Percentiles rank a stretch among this genome's conserved stretches.
phyloP scores from a whole-genome alignment of 371 early-diverging fungal genomes.

The Apophysomyces trapeziformis region DNA sequence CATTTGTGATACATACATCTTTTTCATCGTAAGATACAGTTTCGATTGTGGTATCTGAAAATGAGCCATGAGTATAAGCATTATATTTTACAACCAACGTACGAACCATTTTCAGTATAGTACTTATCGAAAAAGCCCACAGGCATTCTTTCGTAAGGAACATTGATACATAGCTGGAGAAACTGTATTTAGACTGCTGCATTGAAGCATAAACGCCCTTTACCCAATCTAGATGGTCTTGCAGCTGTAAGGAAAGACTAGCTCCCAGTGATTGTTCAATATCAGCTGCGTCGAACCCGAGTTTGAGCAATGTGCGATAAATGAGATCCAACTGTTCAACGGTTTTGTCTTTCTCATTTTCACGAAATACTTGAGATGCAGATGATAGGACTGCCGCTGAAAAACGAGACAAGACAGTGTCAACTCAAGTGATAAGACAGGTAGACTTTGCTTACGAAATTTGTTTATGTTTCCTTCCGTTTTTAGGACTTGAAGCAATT shows the following conservation, averaged over 20 bases:
- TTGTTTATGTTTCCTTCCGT: constrained; percentile 3
- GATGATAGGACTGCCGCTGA: neutral
- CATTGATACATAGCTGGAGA: constrained; percentile 54
- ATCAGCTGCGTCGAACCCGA: constrained; percentile 55
- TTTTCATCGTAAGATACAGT: neutral
- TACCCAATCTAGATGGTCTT: constrained; percentile 66
- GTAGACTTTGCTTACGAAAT: constrained; percentile 11
- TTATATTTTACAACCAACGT: constrained; percentile 18
- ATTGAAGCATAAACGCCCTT: neutral
- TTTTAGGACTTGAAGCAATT: constrained; percentile 27
- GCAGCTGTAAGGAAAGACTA: constrained; percentile 49
- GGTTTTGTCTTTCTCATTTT: constrained; percentile 39
- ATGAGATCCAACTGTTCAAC: constrained; percentile 56
- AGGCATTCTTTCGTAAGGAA: constrained; percentile 63
- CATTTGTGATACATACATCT: neutral
- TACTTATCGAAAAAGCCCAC: constrained; percentile 62
- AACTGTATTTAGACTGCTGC: neutral
- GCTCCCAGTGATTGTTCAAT: constrained; percentile 52
- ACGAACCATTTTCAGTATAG: constrained; percentile 55
- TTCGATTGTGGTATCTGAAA: constrained; percentile 23
- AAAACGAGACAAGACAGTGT: neutral
- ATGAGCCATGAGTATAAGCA: neutral
- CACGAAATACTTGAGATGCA: neutral
- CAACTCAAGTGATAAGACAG: neutral
- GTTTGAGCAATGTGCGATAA: constrained; percentile 49